Base-by-base conservation (phyloP, 23 red algal species). In the Chondrus crispus region DNA sequence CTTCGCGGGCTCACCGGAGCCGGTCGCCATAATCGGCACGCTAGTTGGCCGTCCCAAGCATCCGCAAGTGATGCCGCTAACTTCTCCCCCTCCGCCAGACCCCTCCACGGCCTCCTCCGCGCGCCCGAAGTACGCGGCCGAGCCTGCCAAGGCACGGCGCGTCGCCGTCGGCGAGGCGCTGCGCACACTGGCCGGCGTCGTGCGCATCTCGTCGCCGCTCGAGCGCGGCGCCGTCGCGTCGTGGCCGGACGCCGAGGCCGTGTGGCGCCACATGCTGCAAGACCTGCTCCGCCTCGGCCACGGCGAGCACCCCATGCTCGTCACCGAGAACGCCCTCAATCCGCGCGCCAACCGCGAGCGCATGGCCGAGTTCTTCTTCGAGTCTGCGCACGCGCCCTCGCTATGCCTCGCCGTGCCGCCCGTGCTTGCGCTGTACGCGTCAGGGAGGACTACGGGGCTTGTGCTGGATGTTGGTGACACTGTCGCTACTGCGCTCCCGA, bases 401-500 rank as follows among this genome's bases (percentile, higher is more conserved):
- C 16, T 94, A 82, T 87, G 73, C 73, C 71, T 94, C 33, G 91
- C 81, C 28, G 22, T 94, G 53, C 91, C 91, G 69, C 50, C 43
- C 5, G 82, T 94, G 45, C 69, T 94, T 48, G 46, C 80, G 68
- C 82, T 94, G 33, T 94, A 81, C 46, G 91, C 91, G 19, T 66
- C 80, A 3, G 91, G 91, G n/a, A 57, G 91, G 26, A 78, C 53
- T 16, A 80, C 60, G 36, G 91, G 91, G 20, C 45, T 94, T 45
- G 91, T 85, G 20, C 2, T 94, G 4, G 91, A 94, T 53, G 82
- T 94, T 49, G 91, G 91, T 37, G 91, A 94, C 35, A 86, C 80
- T 12, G 55, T 94, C 12, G 70, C 81, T 4, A 85, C 64, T 20
- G 45, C 35, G 45, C 24, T 87, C 42, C 68, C 81, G 4, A 64